Conservation (phyloP, 208 protist genomes). For the Leishmania major region DNA sequence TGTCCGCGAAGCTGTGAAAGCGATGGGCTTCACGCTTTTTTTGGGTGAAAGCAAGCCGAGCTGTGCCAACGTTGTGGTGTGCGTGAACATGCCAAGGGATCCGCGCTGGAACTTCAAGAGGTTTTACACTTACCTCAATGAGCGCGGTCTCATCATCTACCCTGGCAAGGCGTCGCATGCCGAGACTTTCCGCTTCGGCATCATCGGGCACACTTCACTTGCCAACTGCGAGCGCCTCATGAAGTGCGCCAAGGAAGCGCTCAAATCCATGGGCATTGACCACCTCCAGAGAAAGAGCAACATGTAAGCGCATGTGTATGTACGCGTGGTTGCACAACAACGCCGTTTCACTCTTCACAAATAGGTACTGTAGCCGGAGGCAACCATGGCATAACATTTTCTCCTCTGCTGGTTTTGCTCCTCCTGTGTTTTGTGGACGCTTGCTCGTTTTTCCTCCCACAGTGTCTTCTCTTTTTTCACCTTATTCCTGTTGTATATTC, state of each 20-base stretch:
- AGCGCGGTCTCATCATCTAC: conserved; percentile 79
- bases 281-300: conserved; percentile 43
- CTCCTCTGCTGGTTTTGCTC: background rate
- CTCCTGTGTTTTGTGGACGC: background rate
- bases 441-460: background rate
- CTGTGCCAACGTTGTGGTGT: conserved; percentile 82
- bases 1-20: conserved; percentile 52
- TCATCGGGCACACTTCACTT: conserved; percentile 76
- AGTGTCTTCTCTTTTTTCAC: no score
- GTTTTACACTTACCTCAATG: conserved; percentile 82
- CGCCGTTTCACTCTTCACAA: background rate
- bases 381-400: background rate
- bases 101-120: conserved; percentile 85
- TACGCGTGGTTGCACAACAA: background rate
- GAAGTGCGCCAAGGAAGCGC: conserved; percentile 50
- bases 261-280: conserved; percentile 65
- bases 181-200: conserved; percentile 86
- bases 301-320: conserved; percentile 24
- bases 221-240: conserved; percentile 55
- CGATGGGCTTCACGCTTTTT: conserved; percentile 81
- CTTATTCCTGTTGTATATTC: background rate
- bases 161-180: conserved; percentile 86
- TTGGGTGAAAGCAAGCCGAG: conserved; percentile 57
- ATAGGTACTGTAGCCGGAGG: background rate
- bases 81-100: conserved; percentile 80